These are phyloP conservation scores for Leccinum rimulosum DNA, from an alignment of 768 basidiomycete genomes.

Conservation along the genomic window DNA sequence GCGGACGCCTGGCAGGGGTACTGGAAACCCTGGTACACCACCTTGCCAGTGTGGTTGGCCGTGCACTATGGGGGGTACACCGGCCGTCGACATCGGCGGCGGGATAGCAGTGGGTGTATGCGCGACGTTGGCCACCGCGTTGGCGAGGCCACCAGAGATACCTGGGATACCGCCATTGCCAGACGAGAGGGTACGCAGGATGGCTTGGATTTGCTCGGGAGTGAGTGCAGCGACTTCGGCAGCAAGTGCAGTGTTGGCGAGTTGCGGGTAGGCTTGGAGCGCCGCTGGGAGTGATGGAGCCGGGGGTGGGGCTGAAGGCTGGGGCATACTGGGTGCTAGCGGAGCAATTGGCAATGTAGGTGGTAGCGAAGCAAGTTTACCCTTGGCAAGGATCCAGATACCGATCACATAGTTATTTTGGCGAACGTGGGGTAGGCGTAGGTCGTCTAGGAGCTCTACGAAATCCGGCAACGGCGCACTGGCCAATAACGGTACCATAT, in stretches of 20 bases:
- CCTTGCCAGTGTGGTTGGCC: conserved; percentile 20
- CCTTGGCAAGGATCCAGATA: conserved; percentile 83
- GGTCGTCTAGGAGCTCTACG: conserved; percentile 76
- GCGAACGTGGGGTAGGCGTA: conserved; percentile 64
- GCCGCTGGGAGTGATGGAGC: conserved; percentile 23
- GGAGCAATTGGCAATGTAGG: conserved; percentile 25
- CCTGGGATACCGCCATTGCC: conserved; percentile 34
- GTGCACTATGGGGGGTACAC: conserved; percentile 10
- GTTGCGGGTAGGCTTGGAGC: conserved; percentile 33
- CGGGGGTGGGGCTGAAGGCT: conserved; percentile 8
- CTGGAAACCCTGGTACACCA: conserved; percentile 25
- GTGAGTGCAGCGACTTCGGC: conserved; percentile 73
- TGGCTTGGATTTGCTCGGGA: conserved; percentile 70
- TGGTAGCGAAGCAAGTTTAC: conserved; percentile 56
- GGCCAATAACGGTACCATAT: conserved; percentile 74
- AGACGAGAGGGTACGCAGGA: conserved; percentile 56
- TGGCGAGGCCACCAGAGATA: conserved; percentile 30
- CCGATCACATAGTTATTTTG: conserved; percentile 70
- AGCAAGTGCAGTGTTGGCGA: conserved; percentile 53
- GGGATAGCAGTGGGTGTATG: conserved; percentile 12
- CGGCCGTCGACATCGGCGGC: conserved; percentile 5
- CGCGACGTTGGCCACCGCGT: conserved; percentile 22
- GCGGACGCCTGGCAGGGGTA: conserved; percentile 13
- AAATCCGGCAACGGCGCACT: conserved; percentile 76
- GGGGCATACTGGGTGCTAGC: conserved; percentile 4